These are phyloP conservation scores for Digitaria exilis DNA, from an alignment of 202 grass and related monocot species.

Conservation along the genomic window DNA sequence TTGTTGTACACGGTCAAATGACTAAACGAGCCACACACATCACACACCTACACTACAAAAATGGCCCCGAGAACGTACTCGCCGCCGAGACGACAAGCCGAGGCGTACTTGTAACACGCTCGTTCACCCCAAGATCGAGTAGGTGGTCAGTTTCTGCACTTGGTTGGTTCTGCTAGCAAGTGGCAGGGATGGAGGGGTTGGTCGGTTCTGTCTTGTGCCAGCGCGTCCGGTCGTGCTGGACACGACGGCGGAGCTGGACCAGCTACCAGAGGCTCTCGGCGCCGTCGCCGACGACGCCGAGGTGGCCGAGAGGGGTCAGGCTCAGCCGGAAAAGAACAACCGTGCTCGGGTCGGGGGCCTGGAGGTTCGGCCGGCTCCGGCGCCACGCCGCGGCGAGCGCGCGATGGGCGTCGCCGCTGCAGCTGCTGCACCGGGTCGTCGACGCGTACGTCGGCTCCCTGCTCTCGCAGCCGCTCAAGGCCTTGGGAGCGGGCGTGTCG, in stretches of 20 bases:
- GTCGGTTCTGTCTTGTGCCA: neutral
- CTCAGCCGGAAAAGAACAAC: neutral
- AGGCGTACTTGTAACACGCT: too few species aligned
- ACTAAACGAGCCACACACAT: neutral
- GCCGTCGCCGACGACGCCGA: neutral
- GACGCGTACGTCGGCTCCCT: slow-evolving; percentile 32
- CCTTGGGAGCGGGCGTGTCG: neutral
- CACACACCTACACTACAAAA: neutral
- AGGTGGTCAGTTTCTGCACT: neutral
- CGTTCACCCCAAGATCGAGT: too few species aligned
- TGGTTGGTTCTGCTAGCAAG: too few species aligned
- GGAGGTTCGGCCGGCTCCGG: neutral
- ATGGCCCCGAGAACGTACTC: neutral
- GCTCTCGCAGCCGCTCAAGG: slow-evolving; percentile 1
- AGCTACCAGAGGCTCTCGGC: slow-evolving; percentile 10
- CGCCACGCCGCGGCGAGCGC: too few species aligned
- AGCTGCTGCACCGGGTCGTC: slow-evolving; percentile 35
- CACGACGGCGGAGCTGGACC: neutral
- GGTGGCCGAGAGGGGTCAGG: slow-evolving; percentile 23
- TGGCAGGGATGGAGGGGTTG: neutral
- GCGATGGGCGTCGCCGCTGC: neutral
- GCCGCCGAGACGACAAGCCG: neutral
- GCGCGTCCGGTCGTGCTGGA: neutral
- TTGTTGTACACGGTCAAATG: neutral
- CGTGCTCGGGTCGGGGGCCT: neutral